Base-by-base conservation (phyloP, 768 basidiomycete genomes). In the Tremella mesenterica region DNA sequence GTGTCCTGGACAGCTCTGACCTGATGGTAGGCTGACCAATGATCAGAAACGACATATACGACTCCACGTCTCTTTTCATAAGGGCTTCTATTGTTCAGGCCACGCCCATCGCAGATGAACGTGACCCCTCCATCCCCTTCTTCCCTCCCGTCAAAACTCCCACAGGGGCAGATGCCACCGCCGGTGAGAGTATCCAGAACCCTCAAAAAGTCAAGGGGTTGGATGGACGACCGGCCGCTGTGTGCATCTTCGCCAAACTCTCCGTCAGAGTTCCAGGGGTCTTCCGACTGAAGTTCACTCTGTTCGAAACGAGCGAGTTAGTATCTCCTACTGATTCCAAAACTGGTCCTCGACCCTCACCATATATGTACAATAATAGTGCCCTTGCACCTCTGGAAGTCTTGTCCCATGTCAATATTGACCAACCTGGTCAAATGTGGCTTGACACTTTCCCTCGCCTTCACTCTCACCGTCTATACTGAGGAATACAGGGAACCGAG, bases 201-300 rank as follows among this genome's bases (percentile, higher is more conserved):
- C 69, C 71, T 0, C 72, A 74, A 46, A 63, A 63, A 50, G 56
- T 74, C 29, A 59, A 60, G 29, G 56, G 63, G 34, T 23, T 69
- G n/a, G 60, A 70, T 25, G 73, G 71, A 1, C 46, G 44, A 26
- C 51, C 54, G 21, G 67, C 61, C 6, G 65, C 63, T 13, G 54
- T 73, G 31, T 71, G 69, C 57, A 61, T 74, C n/a, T 74, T 74
- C 56, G 70, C 69, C 13, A 73, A 72, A 51, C 55, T 74, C 21
- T 63, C 58, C 31, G 65, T 72, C 20, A 52, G 73, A 45, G 53
- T 73, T 16, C 73, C 73, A 9, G 73, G 73, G 1, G 56, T 67
- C 6, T 74, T 71, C 53, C 49, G 72, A 33, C 48, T 74, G 38
- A 62, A 65, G 31, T 71, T 72, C 36, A 67, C 62, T 2, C 41